Percentiles rank a stretch among this genome's conserved stretches.
Conservation (phyloP, 257 asterid species). For the Fraxinus americana region DNA sequence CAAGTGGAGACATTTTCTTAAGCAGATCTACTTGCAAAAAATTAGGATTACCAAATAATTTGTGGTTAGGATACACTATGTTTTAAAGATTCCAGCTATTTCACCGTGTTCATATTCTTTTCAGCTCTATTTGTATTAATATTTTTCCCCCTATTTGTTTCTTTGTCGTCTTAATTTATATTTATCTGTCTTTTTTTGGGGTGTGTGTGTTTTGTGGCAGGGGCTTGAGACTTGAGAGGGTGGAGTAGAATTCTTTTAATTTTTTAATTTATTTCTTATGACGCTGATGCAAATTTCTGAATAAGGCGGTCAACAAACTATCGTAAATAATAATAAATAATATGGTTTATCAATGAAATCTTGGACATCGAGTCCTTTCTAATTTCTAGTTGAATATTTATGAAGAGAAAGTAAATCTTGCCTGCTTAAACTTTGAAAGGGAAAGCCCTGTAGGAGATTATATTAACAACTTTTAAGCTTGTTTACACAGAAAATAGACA, state of each 20-base stretch:
- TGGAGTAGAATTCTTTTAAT: neutral
- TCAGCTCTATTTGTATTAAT: neutral
- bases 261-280: neutral
- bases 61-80: neutral
- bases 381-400: neutral
- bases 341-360: neutral
- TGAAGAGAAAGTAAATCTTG: neutral
- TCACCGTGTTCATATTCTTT: neutral
- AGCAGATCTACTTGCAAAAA: neutral
- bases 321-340: neutral
- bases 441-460: neutral
- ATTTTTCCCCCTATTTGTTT: neutral
- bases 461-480: neutral
- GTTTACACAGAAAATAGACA: neutral
- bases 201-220: neutral
- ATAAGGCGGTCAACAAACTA: neutral
- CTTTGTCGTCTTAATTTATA: neutral
- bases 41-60: neutral
- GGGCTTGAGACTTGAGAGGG: neutral
- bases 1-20: neutral
- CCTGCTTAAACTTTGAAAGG: neutral
- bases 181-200: neutral
- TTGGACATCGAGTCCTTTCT: neutral
- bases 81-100: neutral
- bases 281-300: constrained; percentile 6